Evolutionary conservation across 1,284 basidiomycete species (phyloP).

Genomic region (Papiliotrema flavescens): DNA sequence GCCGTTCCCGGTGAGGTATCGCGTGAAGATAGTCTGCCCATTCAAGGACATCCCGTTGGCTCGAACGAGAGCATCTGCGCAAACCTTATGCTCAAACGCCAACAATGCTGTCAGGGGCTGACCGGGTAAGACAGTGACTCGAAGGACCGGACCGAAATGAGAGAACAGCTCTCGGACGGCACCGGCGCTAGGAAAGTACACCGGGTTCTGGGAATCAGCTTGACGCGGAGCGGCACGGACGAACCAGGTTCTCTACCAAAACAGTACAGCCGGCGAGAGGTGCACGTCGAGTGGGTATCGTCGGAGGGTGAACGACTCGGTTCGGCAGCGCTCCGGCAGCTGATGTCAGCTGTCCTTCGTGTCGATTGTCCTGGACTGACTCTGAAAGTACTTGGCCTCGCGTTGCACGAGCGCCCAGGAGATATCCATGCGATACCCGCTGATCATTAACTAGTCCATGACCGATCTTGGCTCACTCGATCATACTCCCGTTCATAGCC

Average conservation of each 20-base stretch:
- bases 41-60: conserved; percentile 33
- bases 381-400: conserved; percentile 28
- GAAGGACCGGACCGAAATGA: conserved; percentile 33
- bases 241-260: conserved; percentile 40
- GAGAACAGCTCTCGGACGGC: conserved; percentile 32
- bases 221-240: neutral
- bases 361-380: conserved; percentile 8
- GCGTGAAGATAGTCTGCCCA: conserved; percentile 19
- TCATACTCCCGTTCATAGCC: conserved; percentile 34
- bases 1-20: neutral
- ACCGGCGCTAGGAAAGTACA: conserved; percentile 29
- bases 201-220: conserved; percentile 28
- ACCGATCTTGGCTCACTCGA: conserved; percentile 27
- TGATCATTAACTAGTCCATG: conserved; percentile 12
- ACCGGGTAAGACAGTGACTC: conserved; percentile 26
- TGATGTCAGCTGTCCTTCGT: neutral
- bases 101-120: conserved; percentile 24
- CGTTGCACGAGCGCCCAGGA: conserved; percentile 47
- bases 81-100: conserved; percentile 32
- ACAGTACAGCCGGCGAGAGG: conserved; percentile 24
- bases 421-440: conserved; percentile 40
- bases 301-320: conserved; percentile 43
- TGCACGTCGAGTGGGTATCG: conserved; percentile 20
- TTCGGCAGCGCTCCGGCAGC: conserved; percentile 27
- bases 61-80: conserved; percentile 27